Conservation (phyloP, 352 stramenopile species). For the Saprolegnia parasitica region DNA sequence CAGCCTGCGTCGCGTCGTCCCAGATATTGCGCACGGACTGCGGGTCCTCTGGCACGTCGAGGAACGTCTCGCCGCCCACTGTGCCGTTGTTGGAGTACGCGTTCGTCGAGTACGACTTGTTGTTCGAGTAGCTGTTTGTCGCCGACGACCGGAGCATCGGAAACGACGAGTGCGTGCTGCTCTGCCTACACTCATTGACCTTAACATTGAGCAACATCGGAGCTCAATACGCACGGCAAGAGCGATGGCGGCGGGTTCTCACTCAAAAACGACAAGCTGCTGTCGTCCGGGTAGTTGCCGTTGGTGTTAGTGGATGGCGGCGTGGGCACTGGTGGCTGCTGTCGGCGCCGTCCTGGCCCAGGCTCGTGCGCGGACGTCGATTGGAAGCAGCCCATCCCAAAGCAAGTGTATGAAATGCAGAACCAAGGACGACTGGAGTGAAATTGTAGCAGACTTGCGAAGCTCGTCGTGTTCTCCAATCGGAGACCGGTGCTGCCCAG, state of each 20-base stretch:
- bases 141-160: neutral
- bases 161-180: neutral
- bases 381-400: neutral
- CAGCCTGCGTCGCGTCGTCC: neutral
- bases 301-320: neutral
- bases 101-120: neutral
- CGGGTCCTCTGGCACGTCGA: neutral
- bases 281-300: neutral
- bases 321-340: neutral
- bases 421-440: neutral
- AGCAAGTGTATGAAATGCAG: neutral
- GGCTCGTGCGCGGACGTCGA: neutral
- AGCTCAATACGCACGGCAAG: neutral
- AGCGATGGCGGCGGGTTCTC: neutral
- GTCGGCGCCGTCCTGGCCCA: too few species aligned
- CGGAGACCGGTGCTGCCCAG: too few species aligned
- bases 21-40: conserved; percentile 1
- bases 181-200: neutral
- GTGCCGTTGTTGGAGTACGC: neutral
- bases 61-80: neutral
- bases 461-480: too few species aligned
- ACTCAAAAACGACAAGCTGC: neutral
- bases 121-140: neutral
- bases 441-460: neutral
- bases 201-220: neutral